A percentile compares a stretch with the other conserved stretches of the same genome.
Conservation (phyloP, 306 rosid species). For the Vicia sativa region DNA sequence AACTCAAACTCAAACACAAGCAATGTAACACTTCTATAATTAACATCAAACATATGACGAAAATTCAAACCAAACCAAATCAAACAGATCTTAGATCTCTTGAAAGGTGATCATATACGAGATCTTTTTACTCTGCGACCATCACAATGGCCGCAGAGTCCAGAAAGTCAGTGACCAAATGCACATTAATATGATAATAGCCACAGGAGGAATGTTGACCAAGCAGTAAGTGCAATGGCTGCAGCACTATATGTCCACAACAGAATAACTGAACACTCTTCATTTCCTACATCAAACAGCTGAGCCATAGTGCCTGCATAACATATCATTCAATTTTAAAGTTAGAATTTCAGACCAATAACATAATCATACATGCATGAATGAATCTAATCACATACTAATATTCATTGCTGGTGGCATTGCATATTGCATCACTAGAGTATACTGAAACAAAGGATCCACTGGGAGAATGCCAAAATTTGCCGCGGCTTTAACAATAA, state of each 20-base stretch:
- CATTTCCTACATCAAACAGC: constrained; percentile 80
- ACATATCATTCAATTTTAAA: constrained; percentile 6
- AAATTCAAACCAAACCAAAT: background rate
- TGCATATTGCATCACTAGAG: constrained; percentile 74
- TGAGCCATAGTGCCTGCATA: constrained; percentile 83
- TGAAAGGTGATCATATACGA: background rate
- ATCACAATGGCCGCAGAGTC: background rate
- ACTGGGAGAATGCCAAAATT: constrained; percentile 59
- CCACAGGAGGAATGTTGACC: constrained; percentile 83
- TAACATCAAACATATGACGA: background rate
- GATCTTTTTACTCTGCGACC: background rate
- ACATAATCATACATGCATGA: background rate
- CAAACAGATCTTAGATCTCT: background rate
- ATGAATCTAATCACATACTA: constrained; percentile 46
- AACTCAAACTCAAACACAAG: too few species aligned
- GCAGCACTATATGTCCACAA: constrained; percentile 82
- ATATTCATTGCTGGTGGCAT: constrained; percentile 96
- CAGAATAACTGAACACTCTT: constrained; percentile 83
- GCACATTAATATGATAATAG: constrained; percentile 49
- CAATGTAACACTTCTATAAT: too few species aligned
- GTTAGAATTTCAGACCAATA: background rate
- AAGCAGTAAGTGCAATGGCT: constrained; percentile 67
- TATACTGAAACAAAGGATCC: constrained; percentile 73
- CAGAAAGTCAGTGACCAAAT: background rate
- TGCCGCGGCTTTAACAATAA: constrained; percentile 59